Percentiles rank a stretch among this genome's conserved stretches.
These are phyloP conservation scores for Pseudonectria foliicola DNA, from an alignment of 2,329 filamentous ascomycete species.

Conservation along the genomic window DNA sequence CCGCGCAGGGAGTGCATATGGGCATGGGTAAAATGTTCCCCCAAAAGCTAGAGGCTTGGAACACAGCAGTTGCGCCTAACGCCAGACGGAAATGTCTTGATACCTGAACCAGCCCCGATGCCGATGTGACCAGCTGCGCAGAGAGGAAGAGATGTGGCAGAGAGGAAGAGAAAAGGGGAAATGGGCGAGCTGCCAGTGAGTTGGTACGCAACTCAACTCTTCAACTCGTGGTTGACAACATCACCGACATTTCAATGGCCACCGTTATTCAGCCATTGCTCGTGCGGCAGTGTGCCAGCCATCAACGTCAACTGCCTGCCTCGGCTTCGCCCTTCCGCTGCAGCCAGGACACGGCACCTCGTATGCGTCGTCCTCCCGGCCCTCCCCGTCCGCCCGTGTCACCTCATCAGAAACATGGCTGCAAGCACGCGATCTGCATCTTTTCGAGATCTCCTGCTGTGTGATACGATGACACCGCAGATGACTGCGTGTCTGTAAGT, in stretches of 20 bases:
- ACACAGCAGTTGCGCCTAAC: constrained; percentile 8
- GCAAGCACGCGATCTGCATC: constrained; percentile 24
- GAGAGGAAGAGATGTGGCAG: too few relatives aligned
- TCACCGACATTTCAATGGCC: too few relatives aligned
- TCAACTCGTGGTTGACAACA: too few relatives aligned
- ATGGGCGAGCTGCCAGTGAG: too few relatives aligned
- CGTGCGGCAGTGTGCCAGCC: neutral
- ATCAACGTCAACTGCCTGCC: too few relatives aligned
- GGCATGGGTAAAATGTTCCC: neutral
- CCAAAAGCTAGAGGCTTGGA: neutral
- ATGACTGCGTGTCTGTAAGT: constrained; percentile 17
- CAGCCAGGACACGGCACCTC: constrained; percentile 10
- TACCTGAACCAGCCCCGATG: constrained; percentile 14
- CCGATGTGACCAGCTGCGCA: neutral
- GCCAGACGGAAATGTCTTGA: constrained; percentile 12
- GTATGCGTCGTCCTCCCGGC: constrained; percentile 12
- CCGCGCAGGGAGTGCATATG: neutral
- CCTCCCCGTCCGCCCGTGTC: constrained; percentile 12
- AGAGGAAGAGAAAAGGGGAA: too few relatives aligned
- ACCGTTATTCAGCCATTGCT: neutral
- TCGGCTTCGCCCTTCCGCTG: constrained; percentile 1
- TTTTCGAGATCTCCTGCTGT: constrained; percentile 18
- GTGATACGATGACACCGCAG: constrained; percentile 10
- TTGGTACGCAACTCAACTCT: too few relatives aligned
- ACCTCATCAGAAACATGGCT: constrained; percentile 24